A percentile compares a stretch with the other conserved stretches of the same genome.
phyloP scores from a whole-genome alignment of 352 stramenopile species.

The Nothophytophthora sp. region DNA sequence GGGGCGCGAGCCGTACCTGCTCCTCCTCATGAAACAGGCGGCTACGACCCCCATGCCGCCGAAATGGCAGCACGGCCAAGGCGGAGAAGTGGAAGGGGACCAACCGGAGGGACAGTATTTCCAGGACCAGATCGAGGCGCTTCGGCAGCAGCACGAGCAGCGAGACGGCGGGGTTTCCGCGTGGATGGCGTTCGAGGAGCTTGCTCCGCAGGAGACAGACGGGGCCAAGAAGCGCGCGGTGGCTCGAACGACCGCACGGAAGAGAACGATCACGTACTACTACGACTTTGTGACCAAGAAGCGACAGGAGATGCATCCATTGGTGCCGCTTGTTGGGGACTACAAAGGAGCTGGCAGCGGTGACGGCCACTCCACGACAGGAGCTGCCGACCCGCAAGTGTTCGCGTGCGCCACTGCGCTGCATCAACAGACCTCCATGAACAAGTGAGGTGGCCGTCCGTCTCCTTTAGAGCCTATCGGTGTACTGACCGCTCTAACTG shows the following conservation, averaged over 20 bases:
- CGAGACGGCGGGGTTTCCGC: conserved; percentile 8
- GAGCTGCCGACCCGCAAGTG: conserved; percentile 37
- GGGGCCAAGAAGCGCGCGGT: conserved; percentile 11
- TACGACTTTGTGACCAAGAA: conserved; percentile 55
- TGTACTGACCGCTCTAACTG: no score
- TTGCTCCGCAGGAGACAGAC: conserved; percentile 1
- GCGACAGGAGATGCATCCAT: conserved; percentile 34
- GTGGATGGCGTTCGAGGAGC: conserved; percentile 61
- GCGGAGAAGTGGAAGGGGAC: no score
- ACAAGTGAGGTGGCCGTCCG: conserved; percentile 34
- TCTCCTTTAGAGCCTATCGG: not conserved
- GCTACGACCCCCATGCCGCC: conserved; percentile 46
- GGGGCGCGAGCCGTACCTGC: conserved; percentile 41
- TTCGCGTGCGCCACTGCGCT: conserved; percentile 49
- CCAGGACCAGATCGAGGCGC: conserved; percentile 43
- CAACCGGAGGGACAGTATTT: conserved; percentile 51
- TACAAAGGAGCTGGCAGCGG: conserved; percentile 6
- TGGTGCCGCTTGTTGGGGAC: conserved; percentile 32
- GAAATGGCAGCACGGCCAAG: conserved; percentile 17
- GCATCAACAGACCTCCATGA: conserved; percentile 52
- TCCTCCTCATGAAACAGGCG: conserved; percentile 55
- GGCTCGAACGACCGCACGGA: no score
- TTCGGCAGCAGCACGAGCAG: conserved; percentile 29
- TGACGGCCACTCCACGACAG: conserved; percentile 10
- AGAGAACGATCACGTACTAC: conserved; percentile 38